Conservation (phyloP, 805 yeast species). For the Suhomyces vadensis region DNA sequence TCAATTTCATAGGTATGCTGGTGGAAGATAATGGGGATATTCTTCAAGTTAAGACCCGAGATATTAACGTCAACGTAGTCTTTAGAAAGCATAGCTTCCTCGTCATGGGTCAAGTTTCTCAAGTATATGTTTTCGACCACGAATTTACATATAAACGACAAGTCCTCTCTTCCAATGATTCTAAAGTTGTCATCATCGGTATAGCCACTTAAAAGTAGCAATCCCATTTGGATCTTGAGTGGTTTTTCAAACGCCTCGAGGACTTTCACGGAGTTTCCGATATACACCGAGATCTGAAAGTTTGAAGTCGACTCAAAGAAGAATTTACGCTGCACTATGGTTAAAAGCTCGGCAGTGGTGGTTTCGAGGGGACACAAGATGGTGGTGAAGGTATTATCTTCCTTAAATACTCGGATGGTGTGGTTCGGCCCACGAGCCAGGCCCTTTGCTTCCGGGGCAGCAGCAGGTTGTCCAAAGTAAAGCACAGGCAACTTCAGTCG, state of each 20-base stretch:
- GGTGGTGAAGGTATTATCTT: constrained; percentile 83
- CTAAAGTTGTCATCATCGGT: constrained; percentile 72
- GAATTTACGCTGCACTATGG: constrained; percentile 73
- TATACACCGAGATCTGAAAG: constrained; percentile 70
- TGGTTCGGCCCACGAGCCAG: constrained; percentile 36
- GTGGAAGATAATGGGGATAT: constrained; percentile 81
- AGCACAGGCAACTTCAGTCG: constrained; percentile 28
- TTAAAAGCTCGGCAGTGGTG: constrained; percentile 71
- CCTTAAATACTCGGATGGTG: constrained; percentile 73
- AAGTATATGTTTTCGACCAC: constrained; percentile 64
- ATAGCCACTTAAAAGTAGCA: constrained; percentile 76
- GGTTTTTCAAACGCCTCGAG: constrained; percentile 75
- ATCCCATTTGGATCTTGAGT: constrained; percentile 69
- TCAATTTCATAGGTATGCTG: constrained; percentile 80
- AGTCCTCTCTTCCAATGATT: constrained; percentile 80
- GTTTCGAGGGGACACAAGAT: constrained; percentile 77
- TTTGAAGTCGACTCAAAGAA: constrained; percentile 69
- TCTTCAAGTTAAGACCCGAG: constrained; percentile 70
- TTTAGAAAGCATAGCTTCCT: constrained; percentile 62
- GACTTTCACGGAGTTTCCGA: constrained; percentile 75
- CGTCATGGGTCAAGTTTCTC: constrained; percentile 63
- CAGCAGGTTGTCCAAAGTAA: constrained; percentile 21
- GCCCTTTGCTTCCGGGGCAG: constrained; percentile 9
- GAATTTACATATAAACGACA: constrained; percentile 80
- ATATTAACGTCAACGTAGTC: constrained; percentile 75